These are phyloP conservation scores for Diversispora epigaea DNA, from an alignment of 192 early-diverging fungal species.

Conservation along the genomic window DNA sequence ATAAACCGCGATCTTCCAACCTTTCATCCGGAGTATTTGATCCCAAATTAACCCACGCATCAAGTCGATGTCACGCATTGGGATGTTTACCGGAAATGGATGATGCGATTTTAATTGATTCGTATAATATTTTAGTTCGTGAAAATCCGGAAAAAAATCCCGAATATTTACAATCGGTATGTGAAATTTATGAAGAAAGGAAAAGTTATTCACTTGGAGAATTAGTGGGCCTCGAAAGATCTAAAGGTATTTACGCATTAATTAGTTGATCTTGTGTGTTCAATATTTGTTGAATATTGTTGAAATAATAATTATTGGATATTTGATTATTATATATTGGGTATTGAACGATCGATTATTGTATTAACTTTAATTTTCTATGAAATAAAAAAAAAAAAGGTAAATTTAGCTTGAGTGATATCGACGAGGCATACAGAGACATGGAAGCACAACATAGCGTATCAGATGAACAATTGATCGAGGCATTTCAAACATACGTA, in stretches of 20 bases:
- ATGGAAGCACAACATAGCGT: neutral
- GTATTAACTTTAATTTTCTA: neutral
- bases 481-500: neutral
- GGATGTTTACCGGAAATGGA: constrained; percentile 21
- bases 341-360: neutral
- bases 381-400: neutral
- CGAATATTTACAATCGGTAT: constrained; percentile 22
- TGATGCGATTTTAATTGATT: neutral
- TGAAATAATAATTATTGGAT: too few species aligned
- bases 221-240: neutral
- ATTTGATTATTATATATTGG: neutral
- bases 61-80: neutral
- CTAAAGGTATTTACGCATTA: neutral
- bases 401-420: neutral
- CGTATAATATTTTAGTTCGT: neutral
- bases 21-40: neutral
- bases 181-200: constrained; percentile 1
- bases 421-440: constrained; percentile 1
- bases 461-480: neutral
- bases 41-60: neutral
- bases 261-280: too few species aligned
- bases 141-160: neutral
- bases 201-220: neutral
- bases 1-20: neutral
- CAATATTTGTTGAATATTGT: too few species aligned